phyloP scores from a whole-genome alignment of 257 asterid species.

The Phtheirospermum japonicum region DNA sequence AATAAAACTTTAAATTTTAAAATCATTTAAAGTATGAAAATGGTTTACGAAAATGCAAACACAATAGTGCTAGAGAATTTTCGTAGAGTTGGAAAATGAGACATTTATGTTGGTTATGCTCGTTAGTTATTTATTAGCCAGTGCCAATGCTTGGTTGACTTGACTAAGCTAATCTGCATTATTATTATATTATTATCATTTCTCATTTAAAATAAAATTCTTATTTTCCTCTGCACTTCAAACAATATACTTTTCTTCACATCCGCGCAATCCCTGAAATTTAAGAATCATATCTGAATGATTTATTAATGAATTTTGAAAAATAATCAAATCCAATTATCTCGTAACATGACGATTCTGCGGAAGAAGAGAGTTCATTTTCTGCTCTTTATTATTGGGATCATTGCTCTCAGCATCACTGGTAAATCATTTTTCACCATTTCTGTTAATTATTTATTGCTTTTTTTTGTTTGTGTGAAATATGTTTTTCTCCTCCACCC shows the following conservation, averaged over 20 bases:
- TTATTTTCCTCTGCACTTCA: background rate
- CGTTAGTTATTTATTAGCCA: too few relatives aligned
- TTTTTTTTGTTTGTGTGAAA: background rate
- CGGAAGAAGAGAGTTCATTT: constrained; percentile 68
- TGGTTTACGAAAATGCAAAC: too few relatives aligned
- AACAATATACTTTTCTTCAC: background rate
- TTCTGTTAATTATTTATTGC: constrained; percentile 1
- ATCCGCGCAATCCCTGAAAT: too few relatives aligned
- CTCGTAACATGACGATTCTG: constrained; percentile 37
- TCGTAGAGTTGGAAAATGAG: too few relatives aligned
- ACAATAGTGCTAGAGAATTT: too few relatives aligned
- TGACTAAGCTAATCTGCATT: too few relatives aligned
- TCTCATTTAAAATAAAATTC: background rate
- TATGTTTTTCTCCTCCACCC: background rate
- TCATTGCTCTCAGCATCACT: constrained; percentile 61
- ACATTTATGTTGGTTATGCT: too few relatives aligned
- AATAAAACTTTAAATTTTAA: too few relatives aligned
- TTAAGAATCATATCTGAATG: background rate
- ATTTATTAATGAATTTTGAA: background rate
- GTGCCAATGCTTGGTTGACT: too few relatives aligned
- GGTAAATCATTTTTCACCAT: constrained; percentile 40
- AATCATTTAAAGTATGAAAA: too few relatives aligned
- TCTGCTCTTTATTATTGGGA: constrained; percentile 53
- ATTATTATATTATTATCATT: too few relatives aligned
- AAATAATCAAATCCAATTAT: too few relatives aligned